Percentiles rank a stretch among this genome's conserved stretches.
Evolutionary conservation across 148 eudicot species (phyloP).

Genomic region (Amaranthus palmeri): DNA sequence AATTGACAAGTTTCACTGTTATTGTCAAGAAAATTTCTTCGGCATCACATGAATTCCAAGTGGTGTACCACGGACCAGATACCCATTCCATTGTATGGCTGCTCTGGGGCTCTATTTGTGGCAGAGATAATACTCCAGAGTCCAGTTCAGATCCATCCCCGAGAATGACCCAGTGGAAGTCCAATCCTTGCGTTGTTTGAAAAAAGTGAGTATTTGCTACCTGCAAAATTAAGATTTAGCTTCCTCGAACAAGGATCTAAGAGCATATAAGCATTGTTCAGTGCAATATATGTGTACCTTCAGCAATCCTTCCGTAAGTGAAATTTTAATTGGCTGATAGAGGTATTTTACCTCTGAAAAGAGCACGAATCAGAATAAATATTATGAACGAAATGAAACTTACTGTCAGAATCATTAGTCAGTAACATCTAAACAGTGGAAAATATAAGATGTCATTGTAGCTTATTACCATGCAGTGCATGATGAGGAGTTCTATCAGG

Average conservation of each 20-base stretch:
- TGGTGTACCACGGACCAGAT: constrained; percentile 69
- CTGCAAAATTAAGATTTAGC: constrained; percentile 35
- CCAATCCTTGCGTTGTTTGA: constrained; percentile 58
- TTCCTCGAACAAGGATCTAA: constrained; percentile 3
- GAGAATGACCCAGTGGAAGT: constrained; percentile 56
- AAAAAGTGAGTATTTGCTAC: constrained; percentile 69
- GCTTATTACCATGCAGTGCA: constrained; percentile 66
- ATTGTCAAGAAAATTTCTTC: constrained; percentile 69
- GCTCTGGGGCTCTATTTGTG: constrained; percentile 53
- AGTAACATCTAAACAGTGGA: not conserved
- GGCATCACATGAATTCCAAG: constrained; percentile 51
- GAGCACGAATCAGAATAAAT: constrained; percentile 2
- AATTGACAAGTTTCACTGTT: constrained; percentile 44
- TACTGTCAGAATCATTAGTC: not conserved
- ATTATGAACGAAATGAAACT: not conserved
- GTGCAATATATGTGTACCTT: constrained; percentile 45
- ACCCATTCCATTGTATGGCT: constrained; percentile 49
- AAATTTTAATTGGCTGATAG: constrained; percentile 93
- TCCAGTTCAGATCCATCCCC: constrained; percentile 88
- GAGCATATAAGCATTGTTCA: constrained; percentile 1
- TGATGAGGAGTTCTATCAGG: constrained; percentile 96
- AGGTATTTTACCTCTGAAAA: constrained; percentile 79
- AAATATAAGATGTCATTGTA: not conserved
- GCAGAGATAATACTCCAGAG: constrained; percentile 53
- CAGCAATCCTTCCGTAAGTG: constrained; percentile 51